These are phyloP conservation scores for Lunularia cruciata DNA, from an alignment of 225 moss, liverwort and hornwort species.

Conservation along the genomic window DNA sequence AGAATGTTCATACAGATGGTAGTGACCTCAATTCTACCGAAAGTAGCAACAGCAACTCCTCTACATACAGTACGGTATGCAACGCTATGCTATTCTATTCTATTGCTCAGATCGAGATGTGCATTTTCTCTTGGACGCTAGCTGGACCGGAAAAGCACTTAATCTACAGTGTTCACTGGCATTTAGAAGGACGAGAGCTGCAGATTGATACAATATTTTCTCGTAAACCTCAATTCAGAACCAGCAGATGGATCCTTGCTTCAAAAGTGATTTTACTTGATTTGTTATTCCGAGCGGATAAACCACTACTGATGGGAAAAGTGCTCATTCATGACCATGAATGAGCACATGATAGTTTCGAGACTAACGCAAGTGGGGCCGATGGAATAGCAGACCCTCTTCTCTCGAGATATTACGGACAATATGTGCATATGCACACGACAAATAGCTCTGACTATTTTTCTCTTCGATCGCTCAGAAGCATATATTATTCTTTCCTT, in stretches of 20 bases:
- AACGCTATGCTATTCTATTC: no score
- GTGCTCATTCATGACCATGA: not conserved
- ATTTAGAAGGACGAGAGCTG: not conserved
- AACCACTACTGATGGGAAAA: constrained; percentile 3
- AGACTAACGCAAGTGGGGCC: constrained; percentile 1
- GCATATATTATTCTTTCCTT: no score
- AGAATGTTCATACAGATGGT: no score
- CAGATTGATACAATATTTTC: constrained; percentile 2
- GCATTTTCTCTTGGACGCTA: not conserved
- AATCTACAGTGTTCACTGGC: not conserved
- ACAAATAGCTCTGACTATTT: not conserved
- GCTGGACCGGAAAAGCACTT: not conserved
- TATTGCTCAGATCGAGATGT: not conserved
- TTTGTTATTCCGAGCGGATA: not conserved
- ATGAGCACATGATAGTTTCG: constrained; percentile 9
- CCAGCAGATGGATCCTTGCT: not conserved
- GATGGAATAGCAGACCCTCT: not conserved
- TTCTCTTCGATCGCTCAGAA: not conserved
- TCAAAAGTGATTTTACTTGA: not conserved
- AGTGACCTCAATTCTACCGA: no score
- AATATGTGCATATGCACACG: not conserved
- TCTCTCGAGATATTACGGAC: not conserved
- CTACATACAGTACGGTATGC: no score
- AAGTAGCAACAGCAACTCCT: not conserved
- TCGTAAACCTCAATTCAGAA: not conserved